A percentile compares a stretch with the other conserved stretches of the same genome.
These are phyloP conservation scores for Aurantiochytrium sp. DNA, from an alignment of 108 stramenopile genomes.

Conservation along the genomic window DNA sequence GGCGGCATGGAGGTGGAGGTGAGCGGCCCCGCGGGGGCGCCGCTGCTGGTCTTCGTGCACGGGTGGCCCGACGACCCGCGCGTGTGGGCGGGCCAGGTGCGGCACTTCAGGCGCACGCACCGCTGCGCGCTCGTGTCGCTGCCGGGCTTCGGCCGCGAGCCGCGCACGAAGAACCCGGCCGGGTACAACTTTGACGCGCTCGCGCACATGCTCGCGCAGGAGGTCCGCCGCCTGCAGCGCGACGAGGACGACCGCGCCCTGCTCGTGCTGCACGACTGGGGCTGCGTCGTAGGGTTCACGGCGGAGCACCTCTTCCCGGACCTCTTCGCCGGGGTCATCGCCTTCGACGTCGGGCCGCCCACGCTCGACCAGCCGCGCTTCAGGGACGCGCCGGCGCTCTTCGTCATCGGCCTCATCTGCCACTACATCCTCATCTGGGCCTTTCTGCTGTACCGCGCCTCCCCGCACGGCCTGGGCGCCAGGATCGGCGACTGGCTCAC, in stretches of 20 bases:
- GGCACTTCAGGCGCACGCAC: background rate
- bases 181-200: slow-evolving; percentile 13
- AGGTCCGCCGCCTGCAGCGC: background rate
- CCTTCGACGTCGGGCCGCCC: background rate
- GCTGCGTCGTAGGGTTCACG: background rate
- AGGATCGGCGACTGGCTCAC: background rate
- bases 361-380: background rate
- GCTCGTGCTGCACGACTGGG: background rate
- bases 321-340: background rate
- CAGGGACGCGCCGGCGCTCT: background rate
- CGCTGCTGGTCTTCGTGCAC: slow-evolving; percentile 26
- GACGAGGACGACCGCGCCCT: background rate
- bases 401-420: background rate
- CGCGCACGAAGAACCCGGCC: background rate
- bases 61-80: background rate
- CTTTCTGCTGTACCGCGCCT: background rate
- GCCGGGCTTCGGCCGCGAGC: background rate
- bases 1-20: background rate
- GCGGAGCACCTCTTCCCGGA: background rate
- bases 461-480: background rate
- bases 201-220: background rate
- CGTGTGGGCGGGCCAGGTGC: background rate
- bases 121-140: background rate
- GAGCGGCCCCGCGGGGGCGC: background rate
- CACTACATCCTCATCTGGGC: slow-evolving; percentile 10